Evolutionary conservation across 805 yeast genomes (phyloP).

Genomic region (Metschnikowia proteae): DNA sequence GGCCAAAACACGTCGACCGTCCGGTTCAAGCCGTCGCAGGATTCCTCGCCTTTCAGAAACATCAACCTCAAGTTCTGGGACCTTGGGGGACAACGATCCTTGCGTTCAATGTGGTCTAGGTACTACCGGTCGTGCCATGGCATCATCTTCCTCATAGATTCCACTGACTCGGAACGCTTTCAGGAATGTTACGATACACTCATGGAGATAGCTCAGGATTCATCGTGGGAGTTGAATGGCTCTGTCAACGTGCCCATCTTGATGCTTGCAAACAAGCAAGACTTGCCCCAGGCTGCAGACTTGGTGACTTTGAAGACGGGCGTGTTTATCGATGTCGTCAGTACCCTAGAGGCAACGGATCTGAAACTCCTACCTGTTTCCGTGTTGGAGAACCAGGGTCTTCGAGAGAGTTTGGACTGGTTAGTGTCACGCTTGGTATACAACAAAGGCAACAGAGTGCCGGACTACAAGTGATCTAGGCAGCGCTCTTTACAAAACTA

Average conservation of each 20-base stretch:
- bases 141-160: conserved; percentile 86
- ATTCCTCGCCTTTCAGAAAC: conserved; percentile 34
- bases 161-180: conserved; percentile 77
- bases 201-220: conserved; percentile 41
- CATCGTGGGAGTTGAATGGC: conserved; percentile 34
- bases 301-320: conserved; percentile 66
- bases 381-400: conserved; percentile 80
- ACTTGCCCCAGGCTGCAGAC: conserved; percentile 48
- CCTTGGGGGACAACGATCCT: conserved; percentile 89
- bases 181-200: conserved; percentile 76
- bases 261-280: conserved; percentile 96
- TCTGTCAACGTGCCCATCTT: conserved; percentile 73
- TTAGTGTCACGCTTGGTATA: conserved; percentile 65
- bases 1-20: conserved; percentile 75
- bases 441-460: conserved; percentile 59
- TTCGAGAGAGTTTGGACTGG: conserved; percentile 88
- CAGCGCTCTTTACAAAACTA: background rate
- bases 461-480: conserved; percentile 40
- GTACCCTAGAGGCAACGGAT: conserved; percentile 83
- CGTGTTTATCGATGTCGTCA: conserved; percentile 78
- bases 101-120: conserved; percentile 81
- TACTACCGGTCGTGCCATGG: conserved; percentile 88
- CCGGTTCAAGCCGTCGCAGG: conserved; percentile 26
- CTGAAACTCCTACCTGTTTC: conserved; percentile 85
- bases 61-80: conserved; percentile 85